Base-by-base conservation (phyloP, 345 rosid species). In the Ailanthus altissimus region DNA sequence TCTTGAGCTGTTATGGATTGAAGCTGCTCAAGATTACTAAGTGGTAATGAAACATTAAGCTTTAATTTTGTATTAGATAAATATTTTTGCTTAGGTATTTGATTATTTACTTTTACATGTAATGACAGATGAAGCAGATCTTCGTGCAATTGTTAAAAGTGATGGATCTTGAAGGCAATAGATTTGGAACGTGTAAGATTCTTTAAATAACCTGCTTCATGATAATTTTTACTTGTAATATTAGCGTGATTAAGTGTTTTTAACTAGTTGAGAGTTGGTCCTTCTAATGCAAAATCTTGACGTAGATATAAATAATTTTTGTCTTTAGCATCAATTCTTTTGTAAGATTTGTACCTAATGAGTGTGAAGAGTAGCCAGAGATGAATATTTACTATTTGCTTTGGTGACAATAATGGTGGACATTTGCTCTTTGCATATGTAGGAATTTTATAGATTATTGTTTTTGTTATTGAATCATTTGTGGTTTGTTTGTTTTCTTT, bases 151-250 rank as follows among this genome's bases (percentile, higher is more conserved):
- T 21, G 21, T 40, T 57, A 42, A 18, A 45, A 25, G 2, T 8
- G 28, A 78, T 78, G 77, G 81, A 72, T 28, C 66, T 54, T 45
- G 74, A 74, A 58, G 49, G 28, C 72, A 79, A 38, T 2, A 80
- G 42, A 7, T 75, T 69, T 60, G 75, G 82, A 21, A 40, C 54
- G 16, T 75, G 82, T 80, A 43, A 10, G 66, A 15, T 56, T 38
- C 57, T 50, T 16, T 26, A 20, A 16, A 28, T 32, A 26, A 69
- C 13, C 23, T 23, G 59, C 58, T 26, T 69, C n/a, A 23, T 21
- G 20, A 25, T 67, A 10, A 23, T 45, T 42, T 67, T n/a, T 20
- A n/a, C 16, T 65, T 65, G 50, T 38, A 12, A 20, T 8, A 13
- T 40, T 61, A 42, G 42, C 7, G 42, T 23, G 26, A 7, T 32